These are phyloP conservation scores for Theobroma grandiflorum DNA, from an alignment of 441 rosid genomes.

Conservation along the genomic window DNA sequence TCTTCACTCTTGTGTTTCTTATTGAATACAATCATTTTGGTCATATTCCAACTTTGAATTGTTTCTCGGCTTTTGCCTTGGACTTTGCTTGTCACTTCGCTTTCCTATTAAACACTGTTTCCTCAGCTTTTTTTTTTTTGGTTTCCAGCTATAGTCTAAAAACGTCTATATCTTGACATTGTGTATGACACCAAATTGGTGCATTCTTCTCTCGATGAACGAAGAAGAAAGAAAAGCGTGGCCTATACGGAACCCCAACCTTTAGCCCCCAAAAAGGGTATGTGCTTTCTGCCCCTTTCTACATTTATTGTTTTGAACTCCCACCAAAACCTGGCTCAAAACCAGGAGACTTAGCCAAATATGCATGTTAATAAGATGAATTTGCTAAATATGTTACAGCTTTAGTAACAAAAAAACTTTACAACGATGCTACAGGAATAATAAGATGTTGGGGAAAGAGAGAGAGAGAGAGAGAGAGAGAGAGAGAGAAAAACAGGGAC, in stretches of 20 bases:
- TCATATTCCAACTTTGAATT: constrained; percentile 6
- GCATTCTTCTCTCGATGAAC: background rate
- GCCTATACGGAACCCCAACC: background rate
- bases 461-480: background rate
- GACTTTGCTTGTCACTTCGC: background rate
- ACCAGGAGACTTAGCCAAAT: background rate
- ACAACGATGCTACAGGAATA: background rate
- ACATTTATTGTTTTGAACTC: background rate
- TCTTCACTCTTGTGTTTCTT: background rate
- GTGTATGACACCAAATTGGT: background rate
- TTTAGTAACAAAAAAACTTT: background rate
- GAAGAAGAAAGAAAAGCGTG: background rate
- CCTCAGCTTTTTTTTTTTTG: background rate
- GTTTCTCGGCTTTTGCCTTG: background rate
- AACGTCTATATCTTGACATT: background rate
- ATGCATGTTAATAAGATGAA: background rate
- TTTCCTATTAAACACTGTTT: background rate
- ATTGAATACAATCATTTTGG: constrained; percentile 14
- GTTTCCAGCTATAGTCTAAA: background rate
- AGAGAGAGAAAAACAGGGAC: background rate
- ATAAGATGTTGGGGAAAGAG: background rate
- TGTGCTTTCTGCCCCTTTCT: too few species aligned
- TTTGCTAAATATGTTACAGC: background rate
- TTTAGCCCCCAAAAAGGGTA: too few species aligned
- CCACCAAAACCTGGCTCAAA: background rate